phyloP scores from a whole-genome alignment of 257 asterid species.

The Ligustrum vulgare region DNA sequence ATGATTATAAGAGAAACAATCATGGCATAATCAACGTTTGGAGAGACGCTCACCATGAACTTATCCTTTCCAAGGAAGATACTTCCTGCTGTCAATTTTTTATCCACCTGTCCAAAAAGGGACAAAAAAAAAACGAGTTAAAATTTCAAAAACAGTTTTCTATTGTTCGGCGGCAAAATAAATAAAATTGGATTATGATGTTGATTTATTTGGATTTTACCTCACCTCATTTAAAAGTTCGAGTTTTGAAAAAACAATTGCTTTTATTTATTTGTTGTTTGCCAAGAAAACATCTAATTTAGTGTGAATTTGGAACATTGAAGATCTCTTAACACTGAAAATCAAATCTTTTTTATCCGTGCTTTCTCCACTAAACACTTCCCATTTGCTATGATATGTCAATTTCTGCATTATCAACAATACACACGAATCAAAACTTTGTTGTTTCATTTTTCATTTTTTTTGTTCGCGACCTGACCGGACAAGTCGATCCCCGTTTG shows the following conservation, averaged over 20 bases:
- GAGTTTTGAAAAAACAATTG: no score
- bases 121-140: no score
- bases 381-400: slow-evolving; percentile 35
- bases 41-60: slow-evolving; percentile 34
- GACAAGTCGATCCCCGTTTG: no score
- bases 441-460: no score
- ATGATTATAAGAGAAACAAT: slow-evolving; percentile 45
- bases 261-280: background rate
- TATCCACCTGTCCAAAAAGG: slow-evolving; percentile 43
- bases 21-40: slow-evolving; percentile 40
- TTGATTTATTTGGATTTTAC: no score
- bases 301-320: slow-evolving; percentile 34
- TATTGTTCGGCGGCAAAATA: no score
- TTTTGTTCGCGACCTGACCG: no score
- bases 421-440: background rate
- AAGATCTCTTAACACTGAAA: slow-evolving; percentile 38
- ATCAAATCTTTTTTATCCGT: slow-evolving; percentile 26
- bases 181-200: no score
- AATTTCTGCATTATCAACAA: slow-evolving; percentile 17
- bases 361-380: slow-evolving; percentile 43
- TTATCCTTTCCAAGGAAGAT: slow-evolving; percentile 39
- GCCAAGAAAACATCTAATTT: slow-evolving; percentile 44
- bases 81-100: slow-evolving; percentile 35
- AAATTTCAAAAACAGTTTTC: no score
- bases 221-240: no score